Percentiles rank a stretch among this genome's conserved stretches.
Conservation (phyloP, 2,329 filamentous ascomycete species). For the Pseudomassariella vexata region DNA sequence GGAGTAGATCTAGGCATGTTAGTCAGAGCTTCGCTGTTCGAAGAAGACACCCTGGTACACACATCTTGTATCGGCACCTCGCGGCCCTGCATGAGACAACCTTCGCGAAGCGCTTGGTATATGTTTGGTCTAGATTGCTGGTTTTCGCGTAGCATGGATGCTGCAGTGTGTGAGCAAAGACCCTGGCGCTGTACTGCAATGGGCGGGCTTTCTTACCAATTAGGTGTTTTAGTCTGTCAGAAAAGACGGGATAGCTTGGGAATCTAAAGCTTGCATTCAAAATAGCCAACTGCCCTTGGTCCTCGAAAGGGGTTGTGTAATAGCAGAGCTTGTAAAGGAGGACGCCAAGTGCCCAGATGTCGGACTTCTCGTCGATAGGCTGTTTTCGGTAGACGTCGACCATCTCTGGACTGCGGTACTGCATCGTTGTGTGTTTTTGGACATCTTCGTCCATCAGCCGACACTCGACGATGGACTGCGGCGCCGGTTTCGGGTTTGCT, state of each 20-base stretch:
- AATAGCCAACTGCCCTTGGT: conserved; percentile 95
- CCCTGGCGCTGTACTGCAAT: conserved; percentile 2
- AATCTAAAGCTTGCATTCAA: conserved; percentile 93
- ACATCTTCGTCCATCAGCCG: conserved; percentile 93
- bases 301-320: conserved; percentile 97
- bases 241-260: conserved; percentile 82
- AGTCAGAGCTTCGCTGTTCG: conserved; percentile 10
- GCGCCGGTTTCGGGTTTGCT: conserved; percentile 75
- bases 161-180: conserved; percentile 36
- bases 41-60: conserved; percentile 27
- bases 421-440: conserved; percentile 92
- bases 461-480: conserved; percentile 81
- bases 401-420: conserved; percentile 98
- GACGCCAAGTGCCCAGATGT: conserved; percentile 96
- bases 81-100: conserved; percentile 81
- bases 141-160: conserved; percentile 84
- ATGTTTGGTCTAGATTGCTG: conserved; percentile 79
- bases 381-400: conserved; percentile 95
- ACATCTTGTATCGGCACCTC: conserved; percentile 87
- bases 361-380: conserved; percentile 96
- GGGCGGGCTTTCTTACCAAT: conserved; percentile 61
- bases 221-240: conserved; percentile 79
- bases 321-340: conserved; percentile 97
- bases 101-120: conserved; percentile 84
- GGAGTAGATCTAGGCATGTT: conserved; percentile 61